Percentiles rank a stretch among this genome's conserved stretches.
These are phyloP conservation scores for Kuraishia cidri DNA, from an alignment of 805 yeast species.

Conservation along the genomic window DNA sequence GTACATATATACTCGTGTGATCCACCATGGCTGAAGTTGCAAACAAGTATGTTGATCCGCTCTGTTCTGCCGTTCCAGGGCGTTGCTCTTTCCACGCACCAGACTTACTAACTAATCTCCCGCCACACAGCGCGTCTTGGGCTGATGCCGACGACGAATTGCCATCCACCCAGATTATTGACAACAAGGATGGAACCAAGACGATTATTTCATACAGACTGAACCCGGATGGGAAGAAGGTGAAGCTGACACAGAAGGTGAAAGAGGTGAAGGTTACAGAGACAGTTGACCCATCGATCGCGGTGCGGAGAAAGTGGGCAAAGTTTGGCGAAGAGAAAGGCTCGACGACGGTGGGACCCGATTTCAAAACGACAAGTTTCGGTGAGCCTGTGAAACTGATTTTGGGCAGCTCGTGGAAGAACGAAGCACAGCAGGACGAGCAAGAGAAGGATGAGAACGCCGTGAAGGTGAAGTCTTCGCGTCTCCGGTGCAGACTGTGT, in stretches of 20 bases:
- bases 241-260: slow-evolving; percentile 80
- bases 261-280: slow-evolving; percentile 71
- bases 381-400: slow-evolving; percentile 78
- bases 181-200: slow-evolving; percentile 83
- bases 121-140: slow-evolving; percentile 46
- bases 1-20: too few species aligned
- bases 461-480: slow-evolving; percentile 22
- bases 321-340: slow-evolving; percentile 78
- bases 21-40: too few species aligned
- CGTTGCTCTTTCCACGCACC: too few species aligned
- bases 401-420: slow-evolving; percentile 71
- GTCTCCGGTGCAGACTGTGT: slow-evolving; percentile 74
- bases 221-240: slow-evolving; percentile 74
- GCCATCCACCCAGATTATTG: slow-evolving; percentile 64
- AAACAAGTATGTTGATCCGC: too few species aligned
- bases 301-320: slow-evolving; percentile 80
- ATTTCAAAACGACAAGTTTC: slow-evolving; percentile 76
- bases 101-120: too few species aligned
- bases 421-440: slow-evolving; percentile 65
- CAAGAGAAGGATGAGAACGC: slow-evolving; percentile 36
- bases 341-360: slow-evolving; percentile 74
- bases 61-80: too few species aligned
- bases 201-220: slow-evolving; percentile 72
- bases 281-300: slow-evolving; percentile 76
- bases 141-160: slow-evolving; percentile 71